phyloP scores from a whole-genome alignment of 225 moss, liverwort and hornwort genomes.

The Antitrichia curtipendula region DNA sequence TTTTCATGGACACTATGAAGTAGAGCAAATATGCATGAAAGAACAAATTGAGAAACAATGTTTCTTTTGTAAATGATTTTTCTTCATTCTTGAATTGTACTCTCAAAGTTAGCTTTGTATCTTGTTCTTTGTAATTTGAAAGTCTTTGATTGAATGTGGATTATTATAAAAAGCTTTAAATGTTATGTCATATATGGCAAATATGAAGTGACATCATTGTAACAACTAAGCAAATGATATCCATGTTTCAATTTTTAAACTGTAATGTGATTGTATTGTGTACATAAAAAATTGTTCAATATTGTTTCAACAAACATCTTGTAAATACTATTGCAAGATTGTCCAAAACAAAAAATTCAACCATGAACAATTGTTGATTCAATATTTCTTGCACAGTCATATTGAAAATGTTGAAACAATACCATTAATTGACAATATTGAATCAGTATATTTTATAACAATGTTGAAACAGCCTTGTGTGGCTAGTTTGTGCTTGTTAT shows the following conservation, averaged over 20 bases:
- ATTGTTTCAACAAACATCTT: not conserved
- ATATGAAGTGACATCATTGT: not conserved
- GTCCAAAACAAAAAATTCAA: not conserved
- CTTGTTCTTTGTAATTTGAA: not conserved
- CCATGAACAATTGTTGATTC: too few species aligned
- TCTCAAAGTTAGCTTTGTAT: not conserved
- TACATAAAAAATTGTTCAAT: not conserved
- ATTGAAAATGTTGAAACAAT: too few species aligned
- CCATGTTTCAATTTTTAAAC: not conserved
- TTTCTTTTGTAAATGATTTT: not conserved
- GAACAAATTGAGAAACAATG: not conserved
- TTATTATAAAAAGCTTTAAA: not conserved
- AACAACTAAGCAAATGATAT: not conserved
- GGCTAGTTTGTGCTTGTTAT: too few species aligned
- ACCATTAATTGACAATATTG: too few species aligned
- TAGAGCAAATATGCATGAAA: not conserved
- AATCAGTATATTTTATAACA: too few species aligned
- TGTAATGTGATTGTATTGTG: not conserved
- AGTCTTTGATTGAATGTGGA: not conserved
- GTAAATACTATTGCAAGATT: not conserved
- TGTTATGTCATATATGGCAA: not conserved
- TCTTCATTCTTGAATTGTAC: not conserved
- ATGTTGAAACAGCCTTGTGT: too few species aligned
- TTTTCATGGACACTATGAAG: not conserved
- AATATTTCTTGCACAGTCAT: too few species aligned